Evolutionary conservation across 306 rosid genomes (phyloP).

Genomic region (Inga leiocalycina): DNA sequence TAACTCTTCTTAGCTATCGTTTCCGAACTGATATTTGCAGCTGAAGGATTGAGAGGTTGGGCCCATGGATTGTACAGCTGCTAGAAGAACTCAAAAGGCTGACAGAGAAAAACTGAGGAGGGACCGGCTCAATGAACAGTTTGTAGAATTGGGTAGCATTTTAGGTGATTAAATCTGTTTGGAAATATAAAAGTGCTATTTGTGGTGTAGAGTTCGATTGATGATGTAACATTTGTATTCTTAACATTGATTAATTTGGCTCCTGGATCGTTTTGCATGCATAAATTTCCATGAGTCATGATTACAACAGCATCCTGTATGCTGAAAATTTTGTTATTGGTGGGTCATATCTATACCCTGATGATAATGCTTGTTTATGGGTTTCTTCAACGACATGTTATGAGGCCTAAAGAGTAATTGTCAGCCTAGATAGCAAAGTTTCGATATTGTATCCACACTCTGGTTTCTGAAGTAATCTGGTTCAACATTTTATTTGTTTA

Average conservation of each 20-base stretch:
- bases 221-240: background rate
- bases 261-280: background rate
- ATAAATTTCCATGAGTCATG: background rate
- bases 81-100: constrained; percentile 85
- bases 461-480: background rate
- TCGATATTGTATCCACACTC: background rate
- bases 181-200: background rate
- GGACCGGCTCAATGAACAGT: constrained; percentile 81
- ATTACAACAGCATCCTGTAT: background rate
- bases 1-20: constrained; percentile 19
- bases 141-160: constrained; percentile 65
- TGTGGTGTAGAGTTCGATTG: background rate
- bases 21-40: constrained; percentile 40
- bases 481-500: background rate
- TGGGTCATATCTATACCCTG: background rate
- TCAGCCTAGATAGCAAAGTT: background rate
- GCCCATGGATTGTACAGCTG: constrained; percentile 59
- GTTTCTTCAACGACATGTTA: background rate
- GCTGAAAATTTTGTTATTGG: background rate
- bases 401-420: background rate
- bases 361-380: background rate
- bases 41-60: constrained; percentile 48
- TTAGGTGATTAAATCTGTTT: constrained; percentile 51
- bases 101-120: constrained; percentile 88
- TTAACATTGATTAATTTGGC: background rate